Evolutionary conservation across 805 yeast species (phyloP), one percentile per base, ranked within the genome.

Genomic region (Lipomyces yamadae): DNA sequence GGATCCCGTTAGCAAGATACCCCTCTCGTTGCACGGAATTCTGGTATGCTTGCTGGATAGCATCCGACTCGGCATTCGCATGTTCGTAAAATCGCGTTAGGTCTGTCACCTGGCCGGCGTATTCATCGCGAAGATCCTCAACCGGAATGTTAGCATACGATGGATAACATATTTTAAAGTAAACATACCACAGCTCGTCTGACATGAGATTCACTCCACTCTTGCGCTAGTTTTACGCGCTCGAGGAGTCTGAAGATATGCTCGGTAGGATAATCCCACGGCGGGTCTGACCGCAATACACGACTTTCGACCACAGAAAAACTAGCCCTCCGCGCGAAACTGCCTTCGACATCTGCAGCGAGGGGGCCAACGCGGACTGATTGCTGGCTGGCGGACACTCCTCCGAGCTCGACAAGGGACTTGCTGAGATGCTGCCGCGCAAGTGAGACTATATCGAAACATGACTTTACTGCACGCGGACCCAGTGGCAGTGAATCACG

Each of bases 241-340:
- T 62, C 59, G 30, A 65, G 39, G 11, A 62, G 35, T 10, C 45
- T 29, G 7, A 58, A 30, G n/a, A 66, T 35, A 33, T 37, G 24
- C 34, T 45, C 61, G 11, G 60, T 30, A 6, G 74, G 57, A 32
- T 71, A 64, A n/a, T 64, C 60, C 6, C 62, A 72, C n/a, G 70
- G 70, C 52, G 34, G 70, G 35, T 11, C 63, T 76, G 70, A 70
- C 3, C 30, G 42, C 8, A 67, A 58, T 0, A 76, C 58, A 4
- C 69, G 60, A 0, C 69, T 69, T 39, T 77, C 81, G 5, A 79
- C 65, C 29, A 73, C 67, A 4, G 81, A 76, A 57, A 80, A 79
- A 45, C 85, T 81, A 55, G 74, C 73, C n/a, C 76, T 70, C 62
- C 84, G 72, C 29, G 24, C 24, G 13, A 8, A 4, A 8, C 33